phyloP scores from a whole-genome alignment of 2,329 filamentous ascomycete genomes.

The Mycosphaerella sp. region DNA sequence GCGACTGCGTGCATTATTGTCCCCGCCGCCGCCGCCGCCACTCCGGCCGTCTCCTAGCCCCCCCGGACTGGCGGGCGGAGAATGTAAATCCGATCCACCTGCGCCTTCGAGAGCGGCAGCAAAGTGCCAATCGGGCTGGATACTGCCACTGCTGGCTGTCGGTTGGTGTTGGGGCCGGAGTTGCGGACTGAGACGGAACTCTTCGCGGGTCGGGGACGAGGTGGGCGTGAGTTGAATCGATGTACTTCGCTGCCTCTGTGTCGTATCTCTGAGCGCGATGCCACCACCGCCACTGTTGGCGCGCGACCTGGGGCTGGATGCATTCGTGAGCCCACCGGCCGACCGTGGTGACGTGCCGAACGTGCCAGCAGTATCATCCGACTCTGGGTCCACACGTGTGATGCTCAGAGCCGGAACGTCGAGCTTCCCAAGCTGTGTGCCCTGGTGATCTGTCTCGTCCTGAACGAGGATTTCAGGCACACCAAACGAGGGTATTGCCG shows the following conservation, averaged over 20 bases:
- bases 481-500: conserved; percentile 67
- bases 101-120: conserved; percentile 38
- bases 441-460: conserved; percentile 55
- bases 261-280: not conserved
- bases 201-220: conserved; percentile 18
- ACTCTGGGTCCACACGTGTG: conserved; percentile 29
- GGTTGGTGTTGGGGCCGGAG: conserved; percentile 18
- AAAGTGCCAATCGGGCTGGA: conserved; percentile 43
- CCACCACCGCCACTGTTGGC: not conserved
- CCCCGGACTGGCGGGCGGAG: conserved; percentile 26
- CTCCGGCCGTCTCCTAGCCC: conserved; percentile 16
- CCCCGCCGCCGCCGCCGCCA: conserved; percentile 8
- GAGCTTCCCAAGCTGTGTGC: conserved; percentile 30
- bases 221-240: conserved; percentile 29
- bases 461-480: conserved; percentile 90
- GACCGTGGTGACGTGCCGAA: conserved; percentile 16
- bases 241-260: conserved; percentile 23
- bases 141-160: conserved; percentile 22
- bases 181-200: conserved; percentile 20
- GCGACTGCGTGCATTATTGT: conserved; percentile 44
- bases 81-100: conserved; percentile 19
- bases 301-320: conserved; percentile 2
- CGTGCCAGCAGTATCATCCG: conserved; percentile 31
- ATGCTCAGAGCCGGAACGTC: conserved; percentile 30
- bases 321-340: conserved; percentile 3